Evolutionary conservation across 352 stramenopile genomes (phyloP).

Genomic region (Phytophthora vignae): DNA sequence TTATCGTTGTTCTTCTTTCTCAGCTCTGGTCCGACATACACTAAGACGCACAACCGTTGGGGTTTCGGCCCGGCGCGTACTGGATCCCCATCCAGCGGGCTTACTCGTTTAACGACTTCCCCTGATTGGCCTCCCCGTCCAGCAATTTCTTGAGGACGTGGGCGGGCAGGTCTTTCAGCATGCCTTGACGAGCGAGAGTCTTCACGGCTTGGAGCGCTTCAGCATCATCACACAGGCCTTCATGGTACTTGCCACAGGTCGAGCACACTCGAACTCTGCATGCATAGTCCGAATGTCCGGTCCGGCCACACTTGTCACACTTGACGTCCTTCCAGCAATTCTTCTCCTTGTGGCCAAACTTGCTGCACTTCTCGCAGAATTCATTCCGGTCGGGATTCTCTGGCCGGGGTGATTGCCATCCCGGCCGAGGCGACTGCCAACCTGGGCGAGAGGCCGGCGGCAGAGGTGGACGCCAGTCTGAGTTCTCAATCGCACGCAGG

Average conservation of each 20-base stretch:
- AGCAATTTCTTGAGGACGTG: background rate
- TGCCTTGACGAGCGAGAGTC: background rate
- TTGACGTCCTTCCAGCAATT: constrained; percentile 3
- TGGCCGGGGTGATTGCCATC: background rate
- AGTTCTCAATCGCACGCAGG: background rate
- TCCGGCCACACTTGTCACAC: background rate
- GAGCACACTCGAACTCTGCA: background rate
- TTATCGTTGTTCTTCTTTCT: constrained; percentile 4
- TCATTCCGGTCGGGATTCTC: background rate
- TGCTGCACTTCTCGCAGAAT: background rate
- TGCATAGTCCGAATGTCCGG: background rate
- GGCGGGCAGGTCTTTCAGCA: background rate
- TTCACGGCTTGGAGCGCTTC: background rate
- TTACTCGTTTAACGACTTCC: constrained; percentile 26
- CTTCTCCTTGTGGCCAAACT: background rate
- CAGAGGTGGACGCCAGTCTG: background rate
- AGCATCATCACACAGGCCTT: background rate
- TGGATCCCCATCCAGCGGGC: constrained; percentile 23
- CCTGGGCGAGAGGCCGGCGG: background rate
- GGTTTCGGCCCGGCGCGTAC: constrained; percentile 15
- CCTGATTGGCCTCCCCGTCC: background rate
- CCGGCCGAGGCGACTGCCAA: background rate
- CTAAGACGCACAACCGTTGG: constrained; percentile 22
- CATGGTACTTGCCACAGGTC: background rate
- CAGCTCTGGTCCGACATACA: constrained; percentile 18